Evolutionary conservation across 2,329 filamentous ascomycete genomes (phyloP), one percentile per base, ranked within the genome.

Genomic region (Gnomoniopsis sp.): DNA sequence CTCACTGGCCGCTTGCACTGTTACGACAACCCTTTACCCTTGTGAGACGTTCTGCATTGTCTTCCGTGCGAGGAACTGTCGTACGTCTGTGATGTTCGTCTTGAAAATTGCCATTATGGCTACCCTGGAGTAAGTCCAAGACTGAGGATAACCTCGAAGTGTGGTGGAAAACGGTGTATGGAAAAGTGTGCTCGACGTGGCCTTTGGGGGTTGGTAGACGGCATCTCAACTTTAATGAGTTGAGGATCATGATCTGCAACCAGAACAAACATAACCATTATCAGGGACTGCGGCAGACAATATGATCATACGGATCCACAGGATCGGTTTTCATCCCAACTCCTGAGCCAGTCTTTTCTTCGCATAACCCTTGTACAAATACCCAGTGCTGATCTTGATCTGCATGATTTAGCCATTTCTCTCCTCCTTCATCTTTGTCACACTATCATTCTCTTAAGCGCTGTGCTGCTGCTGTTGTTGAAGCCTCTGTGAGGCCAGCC

Each of bases 321-420:
- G 30, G 48, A 48, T 30, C 47, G 21, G 14, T 2, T 53, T 57
- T 49, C 48, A 47, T 59, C 48, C 38, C 41, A 52, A 52, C 15
- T 48, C 3, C 15, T 48, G n/a, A 48, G 19, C 46, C 46, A 51
- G 49, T 51, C 34, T 12, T 38, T 21, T 30, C 8, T 30, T 4
- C 8, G 26, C 8, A 21, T 15, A 33, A n/a, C 22, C 22, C 44
- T 47, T 50, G 26, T 51, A 53, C 36, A 52, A 57, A 46, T 36
- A 46, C 21, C 58, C 49, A 23, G 54, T 47, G 49, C 22, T 57
- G 58, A 57, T 57, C 54, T 56, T 49, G 22, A 51, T 43, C 38
- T 33, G 14, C 38, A 12, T 23, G 17, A 7, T 6, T 33, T 19
- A 6, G 14, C 3, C 6, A 19, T 48, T 41, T 54, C 12, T 44